These are phyloP conservation scores for Clitopilus hobsonii DNA, from an alignment of 768 basidiomycete genomes.

Conservation along the genomic window DNA sequence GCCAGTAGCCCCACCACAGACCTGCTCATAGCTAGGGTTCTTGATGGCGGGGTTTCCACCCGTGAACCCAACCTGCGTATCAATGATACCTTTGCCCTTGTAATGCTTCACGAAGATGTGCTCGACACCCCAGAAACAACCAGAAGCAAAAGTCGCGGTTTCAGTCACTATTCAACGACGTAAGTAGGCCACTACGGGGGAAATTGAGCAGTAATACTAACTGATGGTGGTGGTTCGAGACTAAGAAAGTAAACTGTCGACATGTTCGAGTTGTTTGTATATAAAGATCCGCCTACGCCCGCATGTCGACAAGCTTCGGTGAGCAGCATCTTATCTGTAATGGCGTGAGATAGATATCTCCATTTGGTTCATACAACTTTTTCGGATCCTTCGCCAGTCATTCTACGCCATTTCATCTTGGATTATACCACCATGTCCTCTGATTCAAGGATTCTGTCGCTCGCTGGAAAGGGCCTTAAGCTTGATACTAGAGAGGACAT, in stretches of 20 bases:
- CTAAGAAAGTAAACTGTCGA: background rate
- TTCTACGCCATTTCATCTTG: background rate
- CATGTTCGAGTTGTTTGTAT: background rate
- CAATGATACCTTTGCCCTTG: constrained; percentile 70
- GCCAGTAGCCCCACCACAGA: constrained; percentile 76
- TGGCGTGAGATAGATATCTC: background rate
- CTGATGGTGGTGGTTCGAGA: background rate
- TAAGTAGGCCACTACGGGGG: no score
- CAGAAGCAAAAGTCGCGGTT: constrained; percentile 47
- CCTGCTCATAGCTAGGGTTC: constrained; percentile 65
- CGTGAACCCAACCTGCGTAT: constrained; percentile 75
- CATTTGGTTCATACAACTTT: background rate
- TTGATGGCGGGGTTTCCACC: constrained; percentile 56
- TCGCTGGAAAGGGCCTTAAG: constrained; percentile 69
- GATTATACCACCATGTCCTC: constrained; percentile 16
- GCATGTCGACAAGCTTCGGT: background rate
- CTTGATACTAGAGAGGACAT: constrained; percentile 75
- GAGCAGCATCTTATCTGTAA: background rate
- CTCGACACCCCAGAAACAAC: constrained; percentile 87
- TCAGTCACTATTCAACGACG: constrained; percentile 17
- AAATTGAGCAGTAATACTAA: no score
- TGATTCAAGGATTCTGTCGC: constrained; percentile 33
- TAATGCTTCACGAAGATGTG: constrained; percentile 82
- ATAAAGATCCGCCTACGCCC: background rate
- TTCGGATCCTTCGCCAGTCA: background rate